Conservation (phyloP, 768 basidiomycete species). For the Asterophora lycoperdoides region DNA sequence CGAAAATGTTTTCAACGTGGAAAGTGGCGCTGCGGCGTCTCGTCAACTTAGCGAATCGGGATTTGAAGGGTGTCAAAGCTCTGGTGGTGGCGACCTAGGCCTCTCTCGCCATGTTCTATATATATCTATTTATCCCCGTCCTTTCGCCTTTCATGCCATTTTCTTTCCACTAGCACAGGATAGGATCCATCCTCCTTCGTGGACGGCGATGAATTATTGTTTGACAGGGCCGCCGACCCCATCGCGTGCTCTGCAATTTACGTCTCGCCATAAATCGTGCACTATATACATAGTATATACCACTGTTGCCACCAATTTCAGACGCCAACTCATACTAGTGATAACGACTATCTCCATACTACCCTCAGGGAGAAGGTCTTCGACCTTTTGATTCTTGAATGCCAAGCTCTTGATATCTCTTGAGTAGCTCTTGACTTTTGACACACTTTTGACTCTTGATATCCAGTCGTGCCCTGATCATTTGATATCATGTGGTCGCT, state of each 20-base stretch:
- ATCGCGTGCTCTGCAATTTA: slow-evolving; percentile 20
- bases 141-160: neutral
- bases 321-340: slow-evolving; percentile 7
- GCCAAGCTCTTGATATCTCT: no score
- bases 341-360: slow-evolving; percentile 3
- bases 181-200: slow-evolving; percentile 10
- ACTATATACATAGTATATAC: slow-evolving; percentile 14
- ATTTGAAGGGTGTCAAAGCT: slow-evolving; percentile 9
- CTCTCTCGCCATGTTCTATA: slow-evolving; percentile 1
- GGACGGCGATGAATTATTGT: slow-evolving; percentile 18
- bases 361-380: slow-evolving; percentile 7
- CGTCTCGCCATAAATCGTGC: slow-evolving; percentile 21
- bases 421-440: no score
- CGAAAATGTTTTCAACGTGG: slow-evolving; percentile 11
- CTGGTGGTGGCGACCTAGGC: neutral
- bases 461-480: slow-evolving; percentile 15
- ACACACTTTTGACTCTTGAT: no score
- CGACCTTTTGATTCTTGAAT: slow-evolving; percentile 13
- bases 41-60: slow-evolving; percentile 13
- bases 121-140: neutral
- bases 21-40: slow-evolving; percentile 9
- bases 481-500: slow-evolving; percentile 1
- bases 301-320: slow-evolving; percentile 9
- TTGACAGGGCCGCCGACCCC: slow-evolving; percentile 17
- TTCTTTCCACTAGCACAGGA: slow-evolving; percentile 2